Base-by-base conservation (phyloP, 2,329 filamentous ascomycete genomes). In the Fusarium chuoi region DNA sequence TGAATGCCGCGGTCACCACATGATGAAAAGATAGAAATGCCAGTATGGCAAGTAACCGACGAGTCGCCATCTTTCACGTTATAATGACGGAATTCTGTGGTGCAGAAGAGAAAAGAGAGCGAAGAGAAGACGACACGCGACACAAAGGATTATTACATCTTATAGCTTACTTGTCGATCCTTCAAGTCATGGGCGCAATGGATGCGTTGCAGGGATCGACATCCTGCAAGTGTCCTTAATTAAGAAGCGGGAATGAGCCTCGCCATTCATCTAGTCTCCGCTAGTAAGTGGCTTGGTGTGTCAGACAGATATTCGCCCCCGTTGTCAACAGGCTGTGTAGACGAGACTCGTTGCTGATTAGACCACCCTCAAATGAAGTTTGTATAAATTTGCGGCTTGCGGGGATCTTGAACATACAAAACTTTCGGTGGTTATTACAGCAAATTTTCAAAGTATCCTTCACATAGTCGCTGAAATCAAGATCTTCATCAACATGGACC, bases 241-340 rank as follows among this genome's bases (percentile, higher is more conserved):
- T 64, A 49, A 48, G 42, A 45, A 38, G 22, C 35, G 22, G n/a
- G 11, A 48, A 24, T 61, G 20, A 60, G 44, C 55, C 54, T 64
- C 41, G 20, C 36, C 15, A 42, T 36, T 36, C n/a, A 28, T 28
- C n/a, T 24, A 48, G 30, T 35, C 18, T 22, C 14, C 15, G 24
- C 30, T 41, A 49, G 14, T 24, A 3, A 35, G 54, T 35, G 41
- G 26, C 35, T 46, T 30, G 33, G 52, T 28, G 35, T 33, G 52
- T 60, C 35, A 39, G 35, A 39, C 33, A 39, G 38, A 39, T 15
- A 30, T 39, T 42, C 46, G 46, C 57, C 36, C 46, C 39, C 49
- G 1, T 22, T 45, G 10, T 28, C n/a, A 18, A 12, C 18, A 20
- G 58, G 28, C 38, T 56, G 58, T 36, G 46, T 28, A 28, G 24